A percentile compares a stretch with the other conserved stretches of the same genome.
Evolutionary conservation across 2,329 filamentous ascomycete species (phyloP).

Genomic region (Phialemoniopsis sp.): DNA sequence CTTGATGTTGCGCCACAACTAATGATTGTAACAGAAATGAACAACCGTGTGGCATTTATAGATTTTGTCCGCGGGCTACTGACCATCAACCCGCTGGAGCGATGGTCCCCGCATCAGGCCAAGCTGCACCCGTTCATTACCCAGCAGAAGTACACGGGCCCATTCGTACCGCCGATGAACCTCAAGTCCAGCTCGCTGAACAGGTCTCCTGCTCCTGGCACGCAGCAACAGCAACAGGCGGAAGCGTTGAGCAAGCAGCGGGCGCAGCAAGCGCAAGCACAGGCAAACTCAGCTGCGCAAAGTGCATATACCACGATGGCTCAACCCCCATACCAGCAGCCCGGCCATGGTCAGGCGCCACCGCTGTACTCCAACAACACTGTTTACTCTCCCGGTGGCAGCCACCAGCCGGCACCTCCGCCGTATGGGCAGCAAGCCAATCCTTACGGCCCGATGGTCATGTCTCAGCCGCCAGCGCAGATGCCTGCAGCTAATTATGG

Average conservation of each 20-base stretch:
- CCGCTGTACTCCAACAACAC: slow-evolving; percentile 79
- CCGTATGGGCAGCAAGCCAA: slow-evolving; percentile 72
- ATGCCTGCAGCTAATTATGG: slow-evolving; percentile 63
- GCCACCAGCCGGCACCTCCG: slow-evolving; percentile 61
- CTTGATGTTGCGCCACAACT: slow-evolving; percentile 10
- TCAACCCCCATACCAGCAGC: slow-evolving; percentile 44
- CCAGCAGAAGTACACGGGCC: slow-evolving; percentile 93
- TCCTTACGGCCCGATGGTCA: slow-evolving; percentile 69
- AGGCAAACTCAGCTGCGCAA: slow-evolving; percentile 65
- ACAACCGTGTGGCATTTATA: slow-evolving; percentile 94
- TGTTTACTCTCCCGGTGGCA: slow-evolving; percentile 65
- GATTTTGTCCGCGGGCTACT: slow-evolving; percentile 93
- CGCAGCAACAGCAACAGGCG: slow-evolving; percentile 92
- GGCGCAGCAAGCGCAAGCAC: slow-evolving; percentile 67
- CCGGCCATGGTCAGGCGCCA: slow-evolving; percentile 8
- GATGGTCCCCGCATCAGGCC: slow-evolving; percentile 97
- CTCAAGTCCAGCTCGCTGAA: slow-evolving; percentile 82
- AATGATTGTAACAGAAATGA: slow-evolving; percentile 70
- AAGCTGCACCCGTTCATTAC: slow-evolving; percentile 98
- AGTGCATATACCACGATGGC: slow-evolving; percentile 56
- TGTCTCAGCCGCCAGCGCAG: slow-evolving; percentile 63
- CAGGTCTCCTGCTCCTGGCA: slow-evolving; percentile 85
- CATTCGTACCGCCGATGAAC: slow-evolving; percentile 96
- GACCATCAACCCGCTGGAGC: slow-evolving; percentile 90
- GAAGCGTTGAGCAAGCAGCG: slow-evolving; percentile 92